phyloP scores from a whole-genome alignment of 129 eudicot genomes.

The Glebionis coronaria region DNA sequence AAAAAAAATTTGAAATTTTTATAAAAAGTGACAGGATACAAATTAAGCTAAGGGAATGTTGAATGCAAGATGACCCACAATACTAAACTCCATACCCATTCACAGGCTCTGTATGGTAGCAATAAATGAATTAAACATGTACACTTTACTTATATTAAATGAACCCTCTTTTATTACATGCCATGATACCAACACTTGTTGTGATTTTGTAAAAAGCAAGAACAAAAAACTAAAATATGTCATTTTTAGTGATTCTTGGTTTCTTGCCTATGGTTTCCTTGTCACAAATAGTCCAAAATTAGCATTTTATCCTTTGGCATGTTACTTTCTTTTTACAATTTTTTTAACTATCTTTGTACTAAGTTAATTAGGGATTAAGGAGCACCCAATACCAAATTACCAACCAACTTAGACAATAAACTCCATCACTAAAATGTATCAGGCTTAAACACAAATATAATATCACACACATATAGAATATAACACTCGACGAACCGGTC shows the following conservation, averaged over 20 bases:
- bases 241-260: slow-evolving; percentile 4
- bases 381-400: too few species aligned
- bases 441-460: too few species aligned
- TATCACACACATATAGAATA: too few species aligned
- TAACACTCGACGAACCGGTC: too few species aligned
- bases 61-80: slow-evolving; percentile 49
- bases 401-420: too few species aligned
- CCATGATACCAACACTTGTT: slow-evolving; percentile 8
- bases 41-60: slow-evolving; percentile 41
- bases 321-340: too few species aligned
- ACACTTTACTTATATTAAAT: slow-evolving; percentile 12
- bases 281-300: background rate
- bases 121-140: slow-evolving; percentile 49
- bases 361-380: too few species aligned
- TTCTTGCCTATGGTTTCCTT: background rate
- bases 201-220: background rate
- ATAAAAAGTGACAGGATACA: slow-evolving; percentile 41
- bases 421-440: too few species aligned
- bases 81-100: slow-evolving; percentile 27
- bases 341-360: too few species aligned
- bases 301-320: background rate
- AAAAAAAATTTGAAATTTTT: slow-evolving; percentile 19
- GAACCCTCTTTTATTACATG: slow-evolving; percentile 8
- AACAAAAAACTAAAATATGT: background rate
- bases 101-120: slow-evolving; percentile 51